These are phyloP conservation scores for Pseudogymnoascus verrucosus DNA, from an alignment of 2,329 filamentous ascomycete genomes.

Conservation along the genomic window DNA sequence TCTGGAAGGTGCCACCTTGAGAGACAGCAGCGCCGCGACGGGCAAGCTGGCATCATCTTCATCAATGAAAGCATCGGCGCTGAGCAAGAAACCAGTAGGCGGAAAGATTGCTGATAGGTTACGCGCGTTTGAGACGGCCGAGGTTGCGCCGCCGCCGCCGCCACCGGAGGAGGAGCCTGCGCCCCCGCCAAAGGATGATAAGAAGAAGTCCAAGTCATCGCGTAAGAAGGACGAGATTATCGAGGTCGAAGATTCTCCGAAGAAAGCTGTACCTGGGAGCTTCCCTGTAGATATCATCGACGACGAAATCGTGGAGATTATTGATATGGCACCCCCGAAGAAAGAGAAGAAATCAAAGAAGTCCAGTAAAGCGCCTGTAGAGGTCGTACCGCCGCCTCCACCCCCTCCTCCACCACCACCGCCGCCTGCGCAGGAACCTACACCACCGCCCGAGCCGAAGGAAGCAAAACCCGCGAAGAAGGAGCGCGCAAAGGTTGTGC, in stretches of 20 bases:
- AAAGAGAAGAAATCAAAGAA: slow-evolving; percentile 35
- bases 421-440: slow-evolving; percentile 40
- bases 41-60: slow-evolving; percentile 28
- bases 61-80: slow-evolving; percentile 33
- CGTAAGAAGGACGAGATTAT: slow-evolving; percentile 33
- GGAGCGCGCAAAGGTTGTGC: slow-evolving; percentile 68
- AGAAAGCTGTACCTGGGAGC: slow-evolving; percentile 45
- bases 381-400: slow-evolving; percentile 28
- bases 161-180: slow-evolving; percentile 22
- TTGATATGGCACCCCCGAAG: slow-evolving; percentile 41
- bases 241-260: slow-evolving; percentile 26
- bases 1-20: slow-evolving; percentile 37
- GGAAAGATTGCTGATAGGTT: slow-evolving; percentile 50
- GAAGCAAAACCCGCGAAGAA: slow-evolving; percentile 50
- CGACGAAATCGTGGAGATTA: slow-evolving; percentile 36
- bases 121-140: slow-evolving; percentile 45
- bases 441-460: slow-evolving; percentile 47
- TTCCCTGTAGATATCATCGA: slow-evolving; percentile 47
- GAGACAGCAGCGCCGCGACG: slow-evolving; percentile 32
- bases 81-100: slow-evolving; percentile 39
- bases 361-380: slow-evolving; percentile 29
- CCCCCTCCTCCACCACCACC: slow-evolving; percentile 31
- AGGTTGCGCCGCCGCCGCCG: slow-evolving; percentile 25
- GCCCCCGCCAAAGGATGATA: slow-evolving; percentile 34
- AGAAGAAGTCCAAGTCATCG: slow-evolving; percentile 34